Evolutionary conservation across 1,284 basidiomycete genomes (phyloP).

Genomic region (Bondarzewia mesenterica): DNA sequence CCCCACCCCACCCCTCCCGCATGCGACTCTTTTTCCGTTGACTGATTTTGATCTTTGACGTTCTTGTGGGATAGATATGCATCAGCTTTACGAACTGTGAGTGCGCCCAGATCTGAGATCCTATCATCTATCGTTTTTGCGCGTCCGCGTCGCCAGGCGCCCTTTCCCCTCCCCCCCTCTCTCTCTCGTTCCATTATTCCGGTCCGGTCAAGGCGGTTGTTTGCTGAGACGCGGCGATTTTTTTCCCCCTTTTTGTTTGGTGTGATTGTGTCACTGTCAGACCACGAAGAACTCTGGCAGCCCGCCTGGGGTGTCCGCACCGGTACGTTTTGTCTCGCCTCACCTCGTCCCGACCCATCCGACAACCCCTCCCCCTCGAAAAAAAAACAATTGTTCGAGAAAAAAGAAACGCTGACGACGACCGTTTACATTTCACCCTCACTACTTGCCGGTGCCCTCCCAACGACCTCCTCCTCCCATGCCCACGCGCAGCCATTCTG

Average conservation of each 20-base stretch:
- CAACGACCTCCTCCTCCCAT: too few relatives aligned
- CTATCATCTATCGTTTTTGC: neutral
- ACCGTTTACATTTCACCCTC: neutral
- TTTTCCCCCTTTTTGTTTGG: too few relatives aligned
- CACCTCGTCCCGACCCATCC: neutral
- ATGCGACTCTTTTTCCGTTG: neutral
- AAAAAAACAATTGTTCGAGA: too few relatives aligned
- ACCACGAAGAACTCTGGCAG: conserved; percentile 90
- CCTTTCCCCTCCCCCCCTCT: too few relatives aligned
- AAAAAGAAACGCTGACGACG: too few relatives aligned
- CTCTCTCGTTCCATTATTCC: too few relatives aligned
- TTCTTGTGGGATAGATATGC: conserved; percentile 58
- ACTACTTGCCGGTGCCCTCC: neutral
- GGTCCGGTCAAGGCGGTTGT: too few relatives aligned
- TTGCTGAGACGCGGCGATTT: too few relatives aligned
- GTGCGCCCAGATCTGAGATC: conserved; percentile 22
- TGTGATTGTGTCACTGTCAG: conserved; percentile 25
- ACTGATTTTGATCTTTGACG: neutral
- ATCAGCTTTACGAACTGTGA: conserved; percentile 87
- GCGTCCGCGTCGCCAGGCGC: too few relatives aligned
- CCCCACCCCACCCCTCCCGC: neutral
- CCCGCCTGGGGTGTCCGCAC: conserved; percentile 97
- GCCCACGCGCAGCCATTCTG: conserved; percentile 62
- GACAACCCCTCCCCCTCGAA: neutral
- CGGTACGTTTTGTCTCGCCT: conserved; percentile 34